These are phyloP conservation scores for Niveomyces coronatus DNA, from an alignment of 2,329 filamentous ascomycete genomes.

Conservation along the genomic window DNA sequence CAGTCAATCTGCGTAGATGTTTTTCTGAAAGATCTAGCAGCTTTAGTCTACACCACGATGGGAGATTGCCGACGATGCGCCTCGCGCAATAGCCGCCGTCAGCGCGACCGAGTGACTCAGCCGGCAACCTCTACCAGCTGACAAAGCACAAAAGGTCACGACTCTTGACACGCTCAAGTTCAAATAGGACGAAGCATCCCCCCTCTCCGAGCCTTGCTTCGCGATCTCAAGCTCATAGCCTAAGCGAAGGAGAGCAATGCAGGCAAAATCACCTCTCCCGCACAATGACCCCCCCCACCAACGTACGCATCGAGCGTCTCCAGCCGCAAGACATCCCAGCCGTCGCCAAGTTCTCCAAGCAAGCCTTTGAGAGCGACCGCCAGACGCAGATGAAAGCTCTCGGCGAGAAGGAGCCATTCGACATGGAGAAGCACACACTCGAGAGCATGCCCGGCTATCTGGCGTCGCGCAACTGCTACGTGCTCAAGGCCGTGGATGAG, in stretches of 20 bases:
- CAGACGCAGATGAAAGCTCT: constrained; percentile 27
- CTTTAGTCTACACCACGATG: too few species aligned
- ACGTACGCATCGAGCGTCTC: constrained; percentile 16
- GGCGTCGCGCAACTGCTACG: constrained; percentile 14
- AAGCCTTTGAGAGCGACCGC: constrained; percentile 22
- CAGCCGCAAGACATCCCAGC: constrained; percentile 19
- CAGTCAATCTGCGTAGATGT: too few species aligned
- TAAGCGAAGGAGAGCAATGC: too few species aligned
- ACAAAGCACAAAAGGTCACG: too few species aligned
- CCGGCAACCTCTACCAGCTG: too few species aligned
- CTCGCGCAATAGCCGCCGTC: neutral
- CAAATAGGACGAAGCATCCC: too few species aligned
- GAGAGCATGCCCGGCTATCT: constrained; percentile 17
- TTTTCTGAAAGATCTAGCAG: too few species aligned
- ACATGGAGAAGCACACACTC: constrained; percentile 18
- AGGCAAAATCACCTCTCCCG: too few species aligned
- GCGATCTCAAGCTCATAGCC: constrained; percentile 17
- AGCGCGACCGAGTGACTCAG: constrained; percentile 7
- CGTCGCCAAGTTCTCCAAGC: constrained; percentile 18
- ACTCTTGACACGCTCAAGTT: too few species aligned
- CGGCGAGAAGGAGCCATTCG: constrained; percentile 17
- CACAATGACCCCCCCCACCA: too few species aligned
- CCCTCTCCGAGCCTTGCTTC: neutral
- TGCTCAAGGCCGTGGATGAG: constrained; percentile 24
- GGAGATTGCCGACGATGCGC: too few species aligned